Base-by-base conservation (phyloP, 768 basidiomycete species). In the Pleurotus pulmonarius region DNA sequence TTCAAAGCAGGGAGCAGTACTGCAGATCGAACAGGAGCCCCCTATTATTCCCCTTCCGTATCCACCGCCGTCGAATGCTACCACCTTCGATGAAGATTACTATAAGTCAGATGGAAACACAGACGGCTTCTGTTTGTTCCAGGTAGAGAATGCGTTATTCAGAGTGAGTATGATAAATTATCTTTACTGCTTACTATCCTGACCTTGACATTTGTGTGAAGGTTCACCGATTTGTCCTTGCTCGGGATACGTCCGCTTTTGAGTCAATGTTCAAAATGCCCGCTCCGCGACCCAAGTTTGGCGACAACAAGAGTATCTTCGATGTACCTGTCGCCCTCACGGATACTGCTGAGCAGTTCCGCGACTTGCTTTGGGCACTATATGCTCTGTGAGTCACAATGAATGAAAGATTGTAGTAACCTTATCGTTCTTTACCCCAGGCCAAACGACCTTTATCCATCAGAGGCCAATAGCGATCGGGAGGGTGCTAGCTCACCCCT, bases 131-230 rank as follows among this genome's bases (percentile, higher is more conserved):
- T 82, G 80, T 62, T 70, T 85, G n/a, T 75, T 88, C 59, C 74
- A 75, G 49, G 82, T 85, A 12, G 82, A 83, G 63, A 76, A 80
- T 61, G 82, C 79, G 5, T 63, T 88, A 55, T 88, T 88, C 70
- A 87, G 81, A 69, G 87, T 87, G 63, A 55, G 71, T 15, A 38
- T 18, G 44, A 34, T 34, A 9, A 34, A 34, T 3, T 3, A 29
- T 29, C 7, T 11, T 11, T 8, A 9, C 29, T 11, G 9, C 9
- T 9, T 3, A 44, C 41, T 15, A 44, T 16, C 3, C n/a, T 5
- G 12, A 44, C 41, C 3, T 15, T 44, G 41, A 16, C 20, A n/a
- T 11, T 34, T 44, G n/a, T 46, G 51, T 26, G 46, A 55, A 80
- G 80, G 75, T 82, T 3, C 78, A 80, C 61, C 73, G 71, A 57